Conservation (phyloP, 2,329 filamentous ascomycete species). For the Botrytis byssoidea region DNA sequence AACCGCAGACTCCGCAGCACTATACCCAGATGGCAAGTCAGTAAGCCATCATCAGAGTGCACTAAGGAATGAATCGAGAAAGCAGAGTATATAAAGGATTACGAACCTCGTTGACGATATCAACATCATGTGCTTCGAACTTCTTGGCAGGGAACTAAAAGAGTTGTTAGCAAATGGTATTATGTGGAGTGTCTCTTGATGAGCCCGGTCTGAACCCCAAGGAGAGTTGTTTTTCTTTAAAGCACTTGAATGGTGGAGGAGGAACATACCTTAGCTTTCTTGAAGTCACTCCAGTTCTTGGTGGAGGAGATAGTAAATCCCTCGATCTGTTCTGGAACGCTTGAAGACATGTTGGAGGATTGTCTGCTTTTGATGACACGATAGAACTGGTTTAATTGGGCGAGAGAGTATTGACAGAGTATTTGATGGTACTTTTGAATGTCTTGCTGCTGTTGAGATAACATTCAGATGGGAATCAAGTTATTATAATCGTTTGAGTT, state of each 20-base stretch:
- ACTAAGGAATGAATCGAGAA: too few species aligned
- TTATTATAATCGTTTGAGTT: background rate
- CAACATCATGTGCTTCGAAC: constrained; percentile 82
- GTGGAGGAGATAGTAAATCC: constrained; percentile 53
- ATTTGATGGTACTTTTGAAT: background rate
- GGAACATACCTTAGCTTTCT: constrained; percentile 29
- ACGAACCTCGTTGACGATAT: constrained; percentile 71
- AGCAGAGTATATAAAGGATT: background rate
- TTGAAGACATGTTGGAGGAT: background rate
- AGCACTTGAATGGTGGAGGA: background rate
- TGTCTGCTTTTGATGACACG: background rate
- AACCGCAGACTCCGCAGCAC: constrained; percentile 48
- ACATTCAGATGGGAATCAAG: background rate
- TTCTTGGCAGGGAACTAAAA: constrained; percentile 53
- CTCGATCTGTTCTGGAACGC: constrained; percentile 53
- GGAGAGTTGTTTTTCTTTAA: too few species aligned
- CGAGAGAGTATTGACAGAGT: background rate
- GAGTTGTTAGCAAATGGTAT: background rate
- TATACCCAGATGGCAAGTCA: background rate
- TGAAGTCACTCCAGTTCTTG: constrained; percentile 33
- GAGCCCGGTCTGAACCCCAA: too few species aligned
- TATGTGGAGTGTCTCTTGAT: background rate
- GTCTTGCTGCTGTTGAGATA: background rate
- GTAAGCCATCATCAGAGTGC: background rate
- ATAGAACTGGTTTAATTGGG: background rate